Evolutionary conservation across 768 basidiomycete genomes (phyloP).

Genomic region (Coprinopsis marcescibilis): DNA sequence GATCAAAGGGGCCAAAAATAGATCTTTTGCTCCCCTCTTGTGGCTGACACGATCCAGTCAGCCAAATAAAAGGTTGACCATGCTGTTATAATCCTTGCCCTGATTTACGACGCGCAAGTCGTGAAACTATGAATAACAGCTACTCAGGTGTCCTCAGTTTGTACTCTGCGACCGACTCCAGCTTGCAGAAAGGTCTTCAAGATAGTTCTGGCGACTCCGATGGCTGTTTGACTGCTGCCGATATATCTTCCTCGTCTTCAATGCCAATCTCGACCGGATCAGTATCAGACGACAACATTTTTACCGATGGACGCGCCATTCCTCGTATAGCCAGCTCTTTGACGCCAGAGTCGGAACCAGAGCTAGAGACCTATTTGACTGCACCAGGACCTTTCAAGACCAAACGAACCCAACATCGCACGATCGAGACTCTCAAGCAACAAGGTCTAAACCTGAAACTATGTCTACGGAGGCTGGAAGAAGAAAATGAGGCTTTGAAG

Average conservation of each 20-base stretch:
- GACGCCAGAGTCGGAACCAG: too few relatives aligned
- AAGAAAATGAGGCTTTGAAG: slow-evolving; percentile 22
- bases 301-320: not conserved
- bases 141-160: not conserved
- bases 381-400: not conserved
- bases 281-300: not conserved
- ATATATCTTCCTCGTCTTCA: not conserved
- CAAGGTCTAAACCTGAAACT: slow-evolving; percentile 2
- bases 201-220: slow-evolving; percentile 1
- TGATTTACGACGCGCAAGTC: too few relatives aligned
- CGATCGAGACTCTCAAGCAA: not conserved
- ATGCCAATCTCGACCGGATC: not conserved
- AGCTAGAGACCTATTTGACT: not conserved
- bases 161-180: not conserved
- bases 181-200: not conserved
- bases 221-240: not conserved
- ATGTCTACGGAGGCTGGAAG: slow-evolving; percentile 20
- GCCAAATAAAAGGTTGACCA: too few relatives aligned
- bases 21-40: too few relatives aligned
- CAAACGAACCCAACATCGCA: not conserved
- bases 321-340: not conserved
- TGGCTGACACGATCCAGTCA: too few relatives aligned
- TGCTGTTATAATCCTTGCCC: too few relatives aligned
- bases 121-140: slow-evolving; percentile 1
- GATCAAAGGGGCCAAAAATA: too few relatives aligned